Evolutionary conservation across 1,139 yeast genomes (phyloP).

Genomic region (Suhomyces anneliseae): DNA sequence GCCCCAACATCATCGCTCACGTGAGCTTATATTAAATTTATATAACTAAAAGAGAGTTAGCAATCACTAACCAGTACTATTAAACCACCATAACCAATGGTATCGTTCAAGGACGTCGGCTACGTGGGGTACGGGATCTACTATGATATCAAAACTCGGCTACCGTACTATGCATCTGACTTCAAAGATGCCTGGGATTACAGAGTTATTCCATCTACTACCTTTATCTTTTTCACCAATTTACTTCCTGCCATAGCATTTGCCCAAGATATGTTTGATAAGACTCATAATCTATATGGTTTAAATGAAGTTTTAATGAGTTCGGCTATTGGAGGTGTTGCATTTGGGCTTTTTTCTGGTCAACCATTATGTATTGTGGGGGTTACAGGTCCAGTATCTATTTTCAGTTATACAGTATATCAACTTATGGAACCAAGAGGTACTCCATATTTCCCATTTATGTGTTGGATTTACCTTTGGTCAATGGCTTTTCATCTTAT

Average conservation of each 20-base stretch:
- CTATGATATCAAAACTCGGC: constrained; percentile 53
- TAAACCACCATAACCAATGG: neutral
- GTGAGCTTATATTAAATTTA: neutral
- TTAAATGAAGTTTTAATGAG: constrained; percentile 85
- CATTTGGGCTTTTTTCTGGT: constrained; percentile 82
- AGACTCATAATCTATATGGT: constrained; percentile 83
- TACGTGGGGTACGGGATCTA: constrained; percentile 56
- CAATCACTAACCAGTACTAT: neutral
- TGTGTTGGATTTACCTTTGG: constrained; percentile 97
- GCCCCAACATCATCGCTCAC: neutral
- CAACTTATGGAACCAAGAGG: constrained; percentile 67
- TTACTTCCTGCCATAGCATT: constrained; percentile 92
- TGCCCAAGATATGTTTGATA: constrained; percentile 95
- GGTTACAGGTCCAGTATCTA: constrained; percentile 92
- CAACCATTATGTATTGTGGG: constrained; percentile 97
- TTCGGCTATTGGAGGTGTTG: constrained; percentile 85
- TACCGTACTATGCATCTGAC: constrained; percentile 74
- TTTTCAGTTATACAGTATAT: constrained; percentile 89
- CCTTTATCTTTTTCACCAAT: constrained; percentile 85
- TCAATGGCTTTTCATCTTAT: constrained; percentile 77
- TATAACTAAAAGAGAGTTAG: neutral
- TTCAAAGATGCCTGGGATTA: constrained; percentile 84
- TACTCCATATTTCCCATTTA: constrained; percentile 81
- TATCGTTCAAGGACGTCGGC: constrained; percentile 7
- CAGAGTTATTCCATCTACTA: constrained; percentile 82